Percentiles rank a stretch among this genome's conserved stretches.
Evolutionary conservation across 352 stramenopile species (phyloP).

Genomic region (Globisporangium alternatum): DNA sequence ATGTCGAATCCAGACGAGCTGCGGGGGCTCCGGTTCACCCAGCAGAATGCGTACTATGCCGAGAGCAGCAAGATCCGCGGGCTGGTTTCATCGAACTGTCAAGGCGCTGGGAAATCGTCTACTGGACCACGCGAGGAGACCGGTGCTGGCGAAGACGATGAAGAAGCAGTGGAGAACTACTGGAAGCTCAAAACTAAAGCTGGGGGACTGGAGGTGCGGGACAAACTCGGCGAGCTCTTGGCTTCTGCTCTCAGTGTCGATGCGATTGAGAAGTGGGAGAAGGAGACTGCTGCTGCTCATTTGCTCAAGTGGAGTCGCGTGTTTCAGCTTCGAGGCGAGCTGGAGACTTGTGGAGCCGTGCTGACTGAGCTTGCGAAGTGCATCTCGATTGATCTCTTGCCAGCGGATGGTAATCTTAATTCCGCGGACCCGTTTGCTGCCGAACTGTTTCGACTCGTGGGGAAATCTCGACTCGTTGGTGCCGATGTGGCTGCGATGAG

Average conservation of each 20-base stretch:
- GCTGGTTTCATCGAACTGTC: slow-evolving; percentile 8
- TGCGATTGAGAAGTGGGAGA: slow-evolving; percentile 35
- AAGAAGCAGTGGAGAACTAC: slow-evolving; percentile 33
- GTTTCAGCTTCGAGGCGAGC: slow-evolving; percentile 32
- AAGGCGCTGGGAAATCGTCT: slow-evolving; percentile 10
- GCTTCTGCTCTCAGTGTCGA: slow-evolving; percentile 19
- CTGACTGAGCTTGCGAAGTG: slow-evolving; percentile 35
- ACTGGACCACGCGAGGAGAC: neutral
- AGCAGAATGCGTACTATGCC: slow-evolving; percentile 73
- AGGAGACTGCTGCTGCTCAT: slow-evolving; percentile 22
- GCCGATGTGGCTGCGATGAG: slow-evolving; percentile 27
- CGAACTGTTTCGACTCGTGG: slow-evolving; percentile 27
- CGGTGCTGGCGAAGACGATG: slow-evolving; percentile 19
- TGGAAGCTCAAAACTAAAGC: slow-evolving; percentile 39
- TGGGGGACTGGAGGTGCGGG: slow-evolving; percentile 4
- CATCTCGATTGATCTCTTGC: slow-evolving; percentile 2
- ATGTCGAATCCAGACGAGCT: slow-evolving; percentile 45
- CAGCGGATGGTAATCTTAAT: neutral
- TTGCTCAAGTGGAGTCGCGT: slow-evolving; percentile 49
- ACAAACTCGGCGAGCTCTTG: neutral
- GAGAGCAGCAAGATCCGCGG: slow-evolving; percentile 33
- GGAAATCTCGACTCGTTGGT: slow-evolving; percentile 29
- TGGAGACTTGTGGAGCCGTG: slow-evolving; percentile 33
- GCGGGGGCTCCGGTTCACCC: slow-evolving; percentile 51
- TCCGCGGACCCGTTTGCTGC: slow-evolving; percentile 6